Evolutionary conservation across 2,329 filamentous ascomycete genomes (phyloP).

Genomic region (Penicillium capsulatum): DNA sequence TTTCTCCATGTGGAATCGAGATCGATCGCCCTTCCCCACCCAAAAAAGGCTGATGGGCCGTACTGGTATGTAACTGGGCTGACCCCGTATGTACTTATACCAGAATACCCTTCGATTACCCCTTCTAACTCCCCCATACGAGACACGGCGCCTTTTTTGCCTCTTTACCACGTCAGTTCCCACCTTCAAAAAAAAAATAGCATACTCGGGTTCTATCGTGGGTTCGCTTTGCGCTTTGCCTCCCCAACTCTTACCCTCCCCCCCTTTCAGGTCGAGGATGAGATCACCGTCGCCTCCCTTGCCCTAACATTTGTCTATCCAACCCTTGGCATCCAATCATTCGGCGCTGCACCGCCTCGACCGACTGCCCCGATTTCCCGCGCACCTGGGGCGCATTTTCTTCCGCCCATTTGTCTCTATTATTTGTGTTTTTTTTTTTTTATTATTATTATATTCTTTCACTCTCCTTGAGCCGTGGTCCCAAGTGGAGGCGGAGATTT

Average conservation of each 20-base stretch:
- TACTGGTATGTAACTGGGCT: constrained; percentile 14
- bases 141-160: constrained; percentile 5
- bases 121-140: constrained; percentile 2
- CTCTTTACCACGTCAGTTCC: constrained; percentile 4
- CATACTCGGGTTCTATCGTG: too few relatives aligned
- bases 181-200: too few relatives aligned
- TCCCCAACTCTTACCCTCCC: constrained; percentile 1
- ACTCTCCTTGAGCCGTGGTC: too few relatives aligned
- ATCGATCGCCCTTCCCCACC: not conserved
- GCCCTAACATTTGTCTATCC: constrained; percentile 12
- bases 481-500: too few relatives aligned
- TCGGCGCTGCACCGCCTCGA: constrained; percentile 17
- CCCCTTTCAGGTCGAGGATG: constrained; percentile 15
- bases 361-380: constrained; percentile 14
- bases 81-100: constrained; percentile 14
- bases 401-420: constrained; percentile 1
- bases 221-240: too few relatives aligned
- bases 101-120: too few relatives aligned
- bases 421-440: constrained; percentile 3
- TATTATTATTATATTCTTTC: too few relatives aligned
- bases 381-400: constrained; percentile 8
- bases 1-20: constrained; percentile 1
- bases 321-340: constrained; percentile 18
- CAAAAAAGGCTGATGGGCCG: not conserved
- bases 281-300: constrained; percentile 22